Conservation (phyloP, 2,329 filamentous ascomycete genomes). For the Xylariaceae sp. region DNA sequence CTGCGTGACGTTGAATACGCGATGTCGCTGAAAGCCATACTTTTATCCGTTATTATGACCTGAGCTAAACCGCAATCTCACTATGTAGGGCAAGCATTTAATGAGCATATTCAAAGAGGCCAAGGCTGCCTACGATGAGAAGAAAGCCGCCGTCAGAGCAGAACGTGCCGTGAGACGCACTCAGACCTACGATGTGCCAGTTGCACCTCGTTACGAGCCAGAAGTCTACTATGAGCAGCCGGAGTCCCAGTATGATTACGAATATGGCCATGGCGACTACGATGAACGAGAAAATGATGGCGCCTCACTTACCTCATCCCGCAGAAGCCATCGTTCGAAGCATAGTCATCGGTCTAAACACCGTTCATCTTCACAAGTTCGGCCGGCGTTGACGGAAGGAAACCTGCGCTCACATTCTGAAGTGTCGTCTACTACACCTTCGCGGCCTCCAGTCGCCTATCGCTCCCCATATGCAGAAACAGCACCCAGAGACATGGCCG, state of each 20-base stretch:
- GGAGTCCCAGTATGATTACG: conserved; percentile 21
- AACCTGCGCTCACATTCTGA: conserved; percentile 56
- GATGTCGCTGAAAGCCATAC: neutral
- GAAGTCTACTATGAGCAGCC: conserved; percentile 10
- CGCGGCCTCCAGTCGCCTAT: conserved; percentile 38
- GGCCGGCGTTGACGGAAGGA: conserved; percentile 46
- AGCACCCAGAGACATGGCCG: conserved; percentile 41
- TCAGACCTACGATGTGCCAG: conserved; percentile 50
- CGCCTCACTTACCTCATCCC: conserved; percentile 40
- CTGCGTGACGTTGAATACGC: neutral
- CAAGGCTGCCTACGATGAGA: conserved; percentile 81
- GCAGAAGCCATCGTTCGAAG: conserved; percentile 40
- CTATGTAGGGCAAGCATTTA: conserved; percentile 76
- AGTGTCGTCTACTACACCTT: conserved; percentile 48
- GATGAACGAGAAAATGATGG: conserved; percentile 30
- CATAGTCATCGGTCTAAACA: conserved; percentile 35
- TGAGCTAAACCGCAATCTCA: conserved; percentile 2
- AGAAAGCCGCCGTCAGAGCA: conserved; percentile 77
- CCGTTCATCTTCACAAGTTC: conserved; percentile 31
- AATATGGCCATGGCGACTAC: conserved; percentile 25
- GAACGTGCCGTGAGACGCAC: conserved; percentile 60
- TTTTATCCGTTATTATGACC: neutral
- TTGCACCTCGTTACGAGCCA: conserved; percentile 27
- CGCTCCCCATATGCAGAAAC: conserved; percentile 44
- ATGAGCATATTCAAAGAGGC: conserved; percentile 91